phyloP scores from a whole-genome alignment of 1,284 basidiomycete species.

The Stereum hirsutum region DNA sequence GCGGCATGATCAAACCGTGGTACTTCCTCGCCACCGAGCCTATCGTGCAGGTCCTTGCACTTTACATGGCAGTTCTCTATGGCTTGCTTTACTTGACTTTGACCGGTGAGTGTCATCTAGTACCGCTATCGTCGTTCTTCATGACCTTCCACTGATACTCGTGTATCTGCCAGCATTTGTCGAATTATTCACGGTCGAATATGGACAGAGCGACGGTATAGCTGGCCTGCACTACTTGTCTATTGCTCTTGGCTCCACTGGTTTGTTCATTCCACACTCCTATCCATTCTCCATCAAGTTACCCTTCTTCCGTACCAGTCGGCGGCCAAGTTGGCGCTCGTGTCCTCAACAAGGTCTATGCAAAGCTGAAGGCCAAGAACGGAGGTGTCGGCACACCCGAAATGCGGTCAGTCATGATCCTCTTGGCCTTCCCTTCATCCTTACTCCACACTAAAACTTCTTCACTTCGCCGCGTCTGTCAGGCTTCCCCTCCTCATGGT shows the following conservation, averaged over 20 bases:
- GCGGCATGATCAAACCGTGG: constrained; percentile 31
- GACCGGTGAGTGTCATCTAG: constrained; percentile 22
- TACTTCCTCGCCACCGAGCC: constrained; percentile 33
- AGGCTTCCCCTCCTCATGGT: neutral
- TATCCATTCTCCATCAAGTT: too few species aligned
- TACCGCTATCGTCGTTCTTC: neutral
- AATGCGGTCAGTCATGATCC: constrained; percentile 24
- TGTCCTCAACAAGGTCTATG: constrained; percentile 46
- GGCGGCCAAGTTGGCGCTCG: constrained; percentile 46
- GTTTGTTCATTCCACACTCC: constrained; percentile 24
- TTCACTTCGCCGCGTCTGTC: neutral
- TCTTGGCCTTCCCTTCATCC: neutral
- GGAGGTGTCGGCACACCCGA: constrained; percentile 50
- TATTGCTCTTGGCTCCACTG: constrained; percentile 44
- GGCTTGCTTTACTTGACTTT: constrained; percentile 34
- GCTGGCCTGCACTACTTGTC: constrained; percentile 57
- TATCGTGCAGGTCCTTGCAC: constrained; percentile 32
- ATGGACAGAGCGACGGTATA: constrained; percentile 42
- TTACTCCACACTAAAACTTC: neutral
- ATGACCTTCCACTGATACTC: too few species aligned
- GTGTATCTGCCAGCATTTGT: constrained; percentile 26
- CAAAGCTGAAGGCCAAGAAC: constrained; percentile 37
- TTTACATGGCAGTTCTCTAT: constrained; percentile 43
- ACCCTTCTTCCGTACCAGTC: neutral
- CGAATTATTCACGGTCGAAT: constrained; percentile 43